Base-by-base conservation (phyloP, 352 stramenopile species). In the Aphanomyces astaci region DNA sequence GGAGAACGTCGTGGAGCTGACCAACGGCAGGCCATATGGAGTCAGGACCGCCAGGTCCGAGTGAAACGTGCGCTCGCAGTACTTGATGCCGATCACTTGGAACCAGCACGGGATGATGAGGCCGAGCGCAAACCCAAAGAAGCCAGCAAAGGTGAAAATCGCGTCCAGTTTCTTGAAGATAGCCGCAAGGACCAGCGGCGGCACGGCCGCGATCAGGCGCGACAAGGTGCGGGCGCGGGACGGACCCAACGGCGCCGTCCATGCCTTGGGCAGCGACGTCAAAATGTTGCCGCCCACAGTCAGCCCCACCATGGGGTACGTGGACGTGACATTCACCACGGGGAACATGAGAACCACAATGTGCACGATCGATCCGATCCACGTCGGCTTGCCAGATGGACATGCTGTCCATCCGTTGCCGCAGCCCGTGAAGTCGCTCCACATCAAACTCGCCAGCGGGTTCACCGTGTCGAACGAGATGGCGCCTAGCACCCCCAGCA, bases 121-220 rank as follows among this genome's bases (percentile, higher is more conserved):
- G 1, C 83, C 84, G 19, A 94, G 73, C 40, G 89, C 54, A 64
- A 94, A 94, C 15, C 85, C 85, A 45, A 94, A 90, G 4, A 92
- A 74, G 9, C 85, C 85, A 9, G 85, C 83, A 55, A 92, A 71
- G 1, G 83, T 73, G 64, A 94, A 92, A 65, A 94, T 94, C 36
- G 86, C 87, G 68, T 94, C 85, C n/a, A 94, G 77, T 53, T 89
- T 88, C 75, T 94, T 94, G 75, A 94, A 94, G 60, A 87, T 73
- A 28, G 90, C 59, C 22, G 85, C 85, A 51, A 94, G 78, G 22
- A 94, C 52, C 46, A 94, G 83, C 30, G 85, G 85, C 19, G 83
- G 85, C 25, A 75, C 75, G 1, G 82, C 74, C 0, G 84, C 84
- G n/a, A 85, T 76, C 27, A 94, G 69, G 7, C 85, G 82, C 59